Percentiles rank a stretch among this genome's conserved stretches.
phyloP scores from a whole-genome alignment of 1,284 basidiomycete species.

The Uromyces viciae-fabae region DNA sequence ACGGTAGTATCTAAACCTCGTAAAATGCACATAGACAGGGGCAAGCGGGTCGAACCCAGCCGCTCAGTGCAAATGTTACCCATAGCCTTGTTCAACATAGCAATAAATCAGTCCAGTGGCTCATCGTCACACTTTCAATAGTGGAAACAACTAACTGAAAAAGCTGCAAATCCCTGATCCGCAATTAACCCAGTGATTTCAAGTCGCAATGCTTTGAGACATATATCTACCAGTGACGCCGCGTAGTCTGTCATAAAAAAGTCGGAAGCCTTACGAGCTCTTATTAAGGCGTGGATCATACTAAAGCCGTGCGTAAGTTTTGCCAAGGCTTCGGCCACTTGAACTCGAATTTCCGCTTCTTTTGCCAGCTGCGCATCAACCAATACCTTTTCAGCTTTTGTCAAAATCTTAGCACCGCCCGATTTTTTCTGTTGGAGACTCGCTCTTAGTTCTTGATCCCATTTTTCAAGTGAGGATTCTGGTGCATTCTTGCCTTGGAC shows the following conservation, averaged over 20 bases:
- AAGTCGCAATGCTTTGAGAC: constrained; percentile 20
- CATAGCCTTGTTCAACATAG: constrained; percentile 72
- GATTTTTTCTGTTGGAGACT: constrained; percentile 69
- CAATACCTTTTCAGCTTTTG: constrained; percentile 75
- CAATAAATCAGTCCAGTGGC: constrained; percentile 57
- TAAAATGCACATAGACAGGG: constrained; percentile 64
- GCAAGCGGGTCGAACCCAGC: constrained; percentile 32
- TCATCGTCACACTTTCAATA: constrained; percentile 70
- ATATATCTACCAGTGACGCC: constrained; percentile 51
- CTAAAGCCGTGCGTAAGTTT: constrained; percentile 66
- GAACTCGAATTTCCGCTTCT: constrained; percentile 66
- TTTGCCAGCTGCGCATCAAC: constrained; percentile 74
- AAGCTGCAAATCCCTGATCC: constrained; percentile 27
- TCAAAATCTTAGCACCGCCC: constrained; percentile 59
- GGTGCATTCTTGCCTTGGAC: constrained; percentile 65
- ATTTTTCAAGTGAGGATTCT: constrained; percentile 77
- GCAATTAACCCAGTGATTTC: constrained; percentile 50
- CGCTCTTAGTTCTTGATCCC: constrained; percentile 87
- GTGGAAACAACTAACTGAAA: constrained; percentile 65
- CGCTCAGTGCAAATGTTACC: constrained; percentile 50
- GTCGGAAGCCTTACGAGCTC: constrained; percentile 59
- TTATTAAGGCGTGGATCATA: constrained; percentile 57
- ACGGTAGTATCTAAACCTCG: constrained; percentile 66
- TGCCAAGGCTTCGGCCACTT: constrained; percentile 62
- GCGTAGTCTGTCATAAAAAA: constrained; percentile 57